phyloP scores from a whole-genome alignment of 2,329 filamentous ascomycete species.

The Aulographum hederae region DNA sequence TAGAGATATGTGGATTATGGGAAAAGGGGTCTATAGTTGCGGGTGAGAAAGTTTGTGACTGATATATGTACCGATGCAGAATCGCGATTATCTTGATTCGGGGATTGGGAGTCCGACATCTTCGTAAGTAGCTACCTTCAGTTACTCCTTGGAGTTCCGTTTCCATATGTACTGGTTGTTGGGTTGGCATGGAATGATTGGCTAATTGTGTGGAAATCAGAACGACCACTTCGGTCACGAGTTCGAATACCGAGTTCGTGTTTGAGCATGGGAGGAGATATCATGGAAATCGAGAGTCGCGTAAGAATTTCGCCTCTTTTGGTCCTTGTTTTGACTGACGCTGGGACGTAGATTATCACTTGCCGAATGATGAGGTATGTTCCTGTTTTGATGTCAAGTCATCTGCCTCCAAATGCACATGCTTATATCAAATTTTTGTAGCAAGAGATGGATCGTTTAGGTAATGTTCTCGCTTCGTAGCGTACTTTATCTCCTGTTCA shows the following conservation, averaged over 20 bases:
- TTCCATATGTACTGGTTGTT: not conserved
- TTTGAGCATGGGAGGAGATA: not conserved
- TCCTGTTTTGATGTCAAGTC: not conserved
- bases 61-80: not conserved
- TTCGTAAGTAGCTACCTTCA: not conserved
- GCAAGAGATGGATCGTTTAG: conserved; percentile 10
- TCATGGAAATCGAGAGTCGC: not conserved
- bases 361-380: conserved; percentile 3
- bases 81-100: not conserved
- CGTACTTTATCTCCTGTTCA: not conserved
- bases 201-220: too few relatives aligned
- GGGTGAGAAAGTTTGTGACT: not conserved
- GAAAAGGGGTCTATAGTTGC: too few relatives aligned
- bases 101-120: not conserved
- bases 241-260: not conserved
- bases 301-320: not conserved
- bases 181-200: not conserved
- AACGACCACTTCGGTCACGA: not conserved
- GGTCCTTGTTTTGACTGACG: not conserved
- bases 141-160: too few relatives aligned
- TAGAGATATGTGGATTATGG: too few relatives aligned
- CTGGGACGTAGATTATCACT: not conserved
- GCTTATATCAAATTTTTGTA: too few relatives aligned
- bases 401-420: too few relatives aligned
- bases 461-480: conserved; percentile 1